Conservation (phyloP, 2,329 filamentous ascomycete genomes). For the Penicillium glabrum region DNA sequence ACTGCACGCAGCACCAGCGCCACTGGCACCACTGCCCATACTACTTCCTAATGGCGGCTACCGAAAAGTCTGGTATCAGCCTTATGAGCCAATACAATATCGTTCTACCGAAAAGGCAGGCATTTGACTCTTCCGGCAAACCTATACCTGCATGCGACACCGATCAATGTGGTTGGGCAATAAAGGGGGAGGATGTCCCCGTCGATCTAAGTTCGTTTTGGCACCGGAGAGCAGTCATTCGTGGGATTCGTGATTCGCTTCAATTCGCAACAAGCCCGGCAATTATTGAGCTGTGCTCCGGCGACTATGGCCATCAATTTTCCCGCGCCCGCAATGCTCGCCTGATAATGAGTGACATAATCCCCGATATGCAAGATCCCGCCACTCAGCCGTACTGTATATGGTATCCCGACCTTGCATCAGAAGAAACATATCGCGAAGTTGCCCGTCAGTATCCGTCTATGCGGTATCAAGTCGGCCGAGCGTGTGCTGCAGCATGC, state of each 20-base stretch:
- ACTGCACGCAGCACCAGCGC: too few relatives aligned
- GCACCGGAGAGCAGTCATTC: slow-evolving; percentile 10
- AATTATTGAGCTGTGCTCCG: slow-evolving; percentile 13
- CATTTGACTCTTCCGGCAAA: too few relatives aligned
- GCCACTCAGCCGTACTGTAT: slow-evolving; percentile 42
- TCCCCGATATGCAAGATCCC: slow-evolving; percentile 28
- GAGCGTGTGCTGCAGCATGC: slow-evolving; percentile 20
- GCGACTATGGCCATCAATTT: slow-evolving; percentile 7
- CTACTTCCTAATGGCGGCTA: too few relatives aligned
- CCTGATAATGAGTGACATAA: slow-evolving; percentile 19
- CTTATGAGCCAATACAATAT: too few relatives aligned
- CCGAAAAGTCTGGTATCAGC: too few relatives aligned
- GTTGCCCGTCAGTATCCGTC: slow-evolving; percentile 33
- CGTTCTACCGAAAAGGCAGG: too few relatives aligned
- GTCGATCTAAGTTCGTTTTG: slow-evolving; percentile 6
- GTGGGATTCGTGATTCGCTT: slow-evolving; percentile 12
- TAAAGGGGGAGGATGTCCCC: slow-evolving; percentile 7
- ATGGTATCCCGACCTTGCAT: slow-evolving; percentile 41
- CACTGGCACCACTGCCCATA: too few relatives aligned
- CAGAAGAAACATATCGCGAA: slow-evolving; percentile 37
- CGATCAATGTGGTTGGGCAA: slow-evolving; percentile 6
- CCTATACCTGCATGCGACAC: not conserved
- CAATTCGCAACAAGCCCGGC: slow-evolving; percentile 11
- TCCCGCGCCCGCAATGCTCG: slow-evolving; percentile 16
- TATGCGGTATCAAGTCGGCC: slow-evolving; percentile 19